phyloP scores from a whole-genome alignment of 2,329 filamentous ascomycete genomes.

The Aspergillus sp. region DNA sequence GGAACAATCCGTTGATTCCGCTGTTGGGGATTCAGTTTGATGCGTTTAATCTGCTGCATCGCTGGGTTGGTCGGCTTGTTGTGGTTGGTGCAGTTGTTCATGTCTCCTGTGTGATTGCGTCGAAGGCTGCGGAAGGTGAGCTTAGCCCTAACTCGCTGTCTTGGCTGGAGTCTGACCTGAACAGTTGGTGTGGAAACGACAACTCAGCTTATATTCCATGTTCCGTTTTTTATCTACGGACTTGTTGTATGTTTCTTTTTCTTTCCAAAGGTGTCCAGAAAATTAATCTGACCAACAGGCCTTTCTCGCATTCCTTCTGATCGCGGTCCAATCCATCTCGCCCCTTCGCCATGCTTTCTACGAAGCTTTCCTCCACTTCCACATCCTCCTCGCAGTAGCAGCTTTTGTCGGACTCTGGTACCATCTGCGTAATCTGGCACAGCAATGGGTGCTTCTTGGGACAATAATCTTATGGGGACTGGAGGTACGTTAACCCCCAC shows the following conservation, averaged over 20 bases:
- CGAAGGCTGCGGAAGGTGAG: slow-evolving; percentile 22
- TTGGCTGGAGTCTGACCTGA: not conserved
- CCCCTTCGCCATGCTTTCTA: slow-evolving; percentile 46
- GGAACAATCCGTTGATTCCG: slow-evolving; percentile 85
- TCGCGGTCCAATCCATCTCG: slow-evolving; percentile 43
- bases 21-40: slow-evolving; percentile 85
- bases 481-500: slow-evolving; percentile 28
- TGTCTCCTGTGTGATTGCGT: slow-evolving; percentile 43
- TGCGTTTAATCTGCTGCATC: slow-evolving; percentile 85
- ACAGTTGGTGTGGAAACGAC: slow-evolving; percentile 53
- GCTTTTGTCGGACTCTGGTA: slow-evolving; percentile 42
- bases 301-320: slow-evolving; percentile 38
- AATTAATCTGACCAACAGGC: slow-evolving; percentile 25
- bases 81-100: slow-evolving; percentile 68
- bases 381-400: slow-evolving; percentile 41
- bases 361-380: slow-evolving; percentile 45
- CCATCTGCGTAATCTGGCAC: slow-evolving; percentile 29
- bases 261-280: slow-evolving; percentile 13
- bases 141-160: not conserved
- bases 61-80: slow-evolving; percentile 75
- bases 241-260: slow-evolving; percentile 32
- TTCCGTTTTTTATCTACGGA: slow-evolving; percentile 30
- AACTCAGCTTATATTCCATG: slow-evolving; percentile 26
- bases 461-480: slow-evolving; percentile 35
- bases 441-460: slow-evolving; percentile 31